Base-by-base conservation (phyloP, 306 rosid genomes). In the Pterocarpus macrocarpus region DNA sequence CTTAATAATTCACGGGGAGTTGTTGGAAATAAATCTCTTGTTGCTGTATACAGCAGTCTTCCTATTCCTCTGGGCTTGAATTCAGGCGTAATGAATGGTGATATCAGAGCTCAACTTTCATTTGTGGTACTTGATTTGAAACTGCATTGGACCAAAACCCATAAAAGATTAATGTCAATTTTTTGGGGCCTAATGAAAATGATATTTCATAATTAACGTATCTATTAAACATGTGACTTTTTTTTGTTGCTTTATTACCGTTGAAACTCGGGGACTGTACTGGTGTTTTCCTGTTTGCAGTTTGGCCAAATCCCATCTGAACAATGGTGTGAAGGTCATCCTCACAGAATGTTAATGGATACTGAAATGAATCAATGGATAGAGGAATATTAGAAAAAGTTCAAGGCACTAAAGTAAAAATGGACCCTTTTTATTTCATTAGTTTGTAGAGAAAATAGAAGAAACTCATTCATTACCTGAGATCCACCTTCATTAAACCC, bases 291-390 rank as follows among this genome's bases (percentile, higher is more conserved):
- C 86, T 81, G 73, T 66, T 82, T 30, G 80, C 79, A 85, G 79
- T 89, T 87, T 90, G 97, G 77, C 91, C 88, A 75, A 87, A 86
- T 4, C 99, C 96, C 99, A 93, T 95, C 33, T 95, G 97, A 63
- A 95, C 99, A 80, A 95, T 88, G 71, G 86, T 88, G 80, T 93
- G 88, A 32, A 95, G 89, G 22, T 93, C 98, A 44, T 95, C 99
- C 81, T 91, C 99, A 69, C 83, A 88, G 70, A 93, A 91, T 50
- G 85, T 75, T 30, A 80, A 55, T 82, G 92, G 91, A 86, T 45
- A 89, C 98, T 93, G 90, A 15, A 73, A 52, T 13, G 8, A 17
- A 63, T 22, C n/a, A 73, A 57, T 59, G 49, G 12, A 56, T 36
- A 70, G 5, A 28, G 8, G 47, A 35, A 10, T 32, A 35, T 44